Percentiles rank a stretch among this genome's conserved stretches.
phyloP scores from a whole-genome alignment of 2,329 filamentous ascomycete species.

The Elsinoe fawcettii region DNA sequence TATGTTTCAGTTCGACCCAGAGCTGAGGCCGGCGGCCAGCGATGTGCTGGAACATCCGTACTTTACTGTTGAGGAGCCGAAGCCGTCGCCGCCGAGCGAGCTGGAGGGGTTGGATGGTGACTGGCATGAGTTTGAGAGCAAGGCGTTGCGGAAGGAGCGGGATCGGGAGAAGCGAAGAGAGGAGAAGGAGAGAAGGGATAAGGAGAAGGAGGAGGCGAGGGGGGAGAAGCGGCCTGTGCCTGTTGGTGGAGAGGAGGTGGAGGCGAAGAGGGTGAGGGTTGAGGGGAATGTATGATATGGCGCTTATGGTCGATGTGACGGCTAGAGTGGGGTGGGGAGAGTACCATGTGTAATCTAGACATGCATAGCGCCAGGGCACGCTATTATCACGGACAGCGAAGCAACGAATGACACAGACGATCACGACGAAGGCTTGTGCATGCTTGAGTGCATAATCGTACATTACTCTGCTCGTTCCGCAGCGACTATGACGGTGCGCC shows the following conservation, averaged over 20 bases:
- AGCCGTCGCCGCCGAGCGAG: constrained; percentile 70
- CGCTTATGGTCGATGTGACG: neutral
- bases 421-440: too few relatives aligned
- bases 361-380: neutral
- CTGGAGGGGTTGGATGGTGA: constrained; percentile 78
- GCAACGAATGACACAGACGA: constrained; percentile 1
- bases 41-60: constrained; percentile 82
- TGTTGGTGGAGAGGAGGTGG: constrained; percentile 25
- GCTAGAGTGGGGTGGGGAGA: neutral
- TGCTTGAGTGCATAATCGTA: neutral
- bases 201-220: constrained; percentile 32
- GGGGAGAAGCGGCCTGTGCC: constrained; percentile 22
- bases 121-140: constrained; percentile 98
- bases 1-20: constrained; percentile 88
- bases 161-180: constrained; percentile 49
- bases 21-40: constrained; percentile 70
- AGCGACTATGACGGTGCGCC: constrained; percentile 32
- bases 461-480: neutral
- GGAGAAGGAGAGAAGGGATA: constrained; percentile 41
- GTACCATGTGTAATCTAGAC: constrained; percentile 2
- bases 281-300: constrained; percentile 5
- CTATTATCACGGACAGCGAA: neutral
- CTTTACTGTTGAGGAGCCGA: constrained; percentile 74
- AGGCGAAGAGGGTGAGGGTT: constrained; percentile 23
- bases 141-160: constrained; percentile 84